Base-by-base conservation (phyloP, 345 rosid genomes). In the Turnera subulata region DNA sequence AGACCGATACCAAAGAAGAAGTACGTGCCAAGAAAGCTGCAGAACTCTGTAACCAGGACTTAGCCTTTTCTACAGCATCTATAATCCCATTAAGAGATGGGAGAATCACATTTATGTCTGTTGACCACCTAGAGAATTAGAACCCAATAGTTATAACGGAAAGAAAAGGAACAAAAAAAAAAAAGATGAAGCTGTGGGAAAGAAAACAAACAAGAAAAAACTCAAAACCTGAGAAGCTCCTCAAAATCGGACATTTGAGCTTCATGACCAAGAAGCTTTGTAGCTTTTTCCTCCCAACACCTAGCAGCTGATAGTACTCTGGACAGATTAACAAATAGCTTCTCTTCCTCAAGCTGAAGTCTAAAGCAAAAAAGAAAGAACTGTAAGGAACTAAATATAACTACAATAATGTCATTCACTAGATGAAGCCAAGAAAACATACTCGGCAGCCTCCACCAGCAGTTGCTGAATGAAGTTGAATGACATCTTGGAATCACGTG, bases 221-320 rank as follows among this genome's bases (percentile, higher is more conserved):
- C 56, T 47, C 16, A 40, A 44, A 66, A 92, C 98, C 96, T 86
- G 47, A 83, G 45, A 65, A 82, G 69, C 45, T 86, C 88, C 80
- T 83, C 84, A 63, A 89, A 88, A 48, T 83, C 84, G 17, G 77
- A 59, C 81, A 92, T 77, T 63, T 64, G 80, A 71, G 91, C 78
- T 70, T 70, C 65, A 64, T 22, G 13, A n/a, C 77, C 47, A 66
- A 92, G 84, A 54, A 80, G 55, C 57, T 60, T 64, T 39, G 62
- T 66, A 20, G 96, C 98, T 63, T 68, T 80, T 65, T 83, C 80
- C 64, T 92, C 95, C 98, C 95, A 92, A 59, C 38, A 53, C 55
- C 59, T 37, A 25, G 91, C 98, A 71, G 76, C 62, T 21, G 69
- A 71, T 71, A 89, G 70, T 35, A 74, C 70, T 78, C 59, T 68